Evolutionary conservation across 1,284 basidiomycete species (phyloP).

Genomic region (Ustilago xerochloae): DNA sequence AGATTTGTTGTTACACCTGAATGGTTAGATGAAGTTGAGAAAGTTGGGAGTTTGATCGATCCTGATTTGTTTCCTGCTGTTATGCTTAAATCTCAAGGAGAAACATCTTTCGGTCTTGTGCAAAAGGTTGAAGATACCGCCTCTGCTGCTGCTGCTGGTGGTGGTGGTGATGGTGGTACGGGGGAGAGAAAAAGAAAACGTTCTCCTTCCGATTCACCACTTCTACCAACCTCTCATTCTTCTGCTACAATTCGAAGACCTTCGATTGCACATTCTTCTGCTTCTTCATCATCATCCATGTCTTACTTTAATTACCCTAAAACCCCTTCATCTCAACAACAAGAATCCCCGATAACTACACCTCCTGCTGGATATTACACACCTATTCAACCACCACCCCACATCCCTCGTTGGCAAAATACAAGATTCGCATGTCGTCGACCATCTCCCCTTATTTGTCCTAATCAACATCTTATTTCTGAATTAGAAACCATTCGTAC

Average conservation of each 20-base stretch:
- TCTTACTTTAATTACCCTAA: not conserved
- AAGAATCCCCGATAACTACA: not conserved
- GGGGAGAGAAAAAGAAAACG: constrained; percentile 19
- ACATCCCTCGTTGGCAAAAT: constrained; percentile 39
- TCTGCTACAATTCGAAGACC: not conserved
- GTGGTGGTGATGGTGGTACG: too few relatives aligned
- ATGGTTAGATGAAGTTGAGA: constrained; percentile 29
- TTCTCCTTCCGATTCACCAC: constrained; percentile 20
- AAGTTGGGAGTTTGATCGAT: constrained; percentile 29
- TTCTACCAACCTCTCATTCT: constrained; percentile 1
- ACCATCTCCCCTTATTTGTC: constrained; percentile 53
- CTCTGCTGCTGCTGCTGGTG: too few relatives aligned
- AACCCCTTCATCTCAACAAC: not conserved
- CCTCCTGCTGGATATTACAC: constrained; percentile 7
- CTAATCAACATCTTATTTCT: constrained; percentile 58
- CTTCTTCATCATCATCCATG: not conserved
- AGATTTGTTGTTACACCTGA: constrained; percentile 34
- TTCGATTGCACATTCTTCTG: not conserved
- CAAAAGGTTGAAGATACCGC: not conserved
- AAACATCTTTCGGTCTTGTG: too few relatives aligned
- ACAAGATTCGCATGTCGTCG: constrained; percentile 52
- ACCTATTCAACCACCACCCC: constrained; percentile 9
- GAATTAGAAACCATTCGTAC: constrained; percentile 57
- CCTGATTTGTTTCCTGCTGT: constrained; percentile 39
- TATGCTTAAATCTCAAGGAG: constrained; percentile 1